Base-by-base conservation (phyloP, 345 rosid genomes). In the Physaria fendleri region DNA sequence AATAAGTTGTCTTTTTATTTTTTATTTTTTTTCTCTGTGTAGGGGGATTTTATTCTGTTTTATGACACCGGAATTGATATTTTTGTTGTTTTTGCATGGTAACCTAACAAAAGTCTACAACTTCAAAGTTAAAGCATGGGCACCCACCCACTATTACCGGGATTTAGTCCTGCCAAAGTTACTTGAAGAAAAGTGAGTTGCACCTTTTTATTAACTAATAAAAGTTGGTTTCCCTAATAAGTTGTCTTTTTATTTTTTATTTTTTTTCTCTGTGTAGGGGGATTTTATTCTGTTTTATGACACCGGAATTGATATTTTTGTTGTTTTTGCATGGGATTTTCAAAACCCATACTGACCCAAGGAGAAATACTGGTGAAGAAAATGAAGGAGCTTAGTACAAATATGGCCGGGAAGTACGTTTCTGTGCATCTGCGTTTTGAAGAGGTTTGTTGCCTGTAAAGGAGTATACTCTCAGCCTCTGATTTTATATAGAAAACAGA, bases 351-450 rank as follows among this genome's bases (percentile, higher is more conserved):
- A 78, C 78, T 83, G 52, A 71, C 76, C 69, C 56, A 85, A 62
- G 99, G 97, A 40, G 85, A 87, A 76, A 67, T 72, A 52, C 69
- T 93, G 74, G 95, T 89, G n/a, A 71, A 85, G 14, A 89, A 87
- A 73, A 93, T 93, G 99, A 93, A 87, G 72, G 84, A 87, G 66
- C 89, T 56, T 42, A 89, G 99, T 74, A 81, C 64, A 14, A 77
- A 75, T 53, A 74, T 82, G 53, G 91, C 84, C 23, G 88, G 92
- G 52, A 93, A 89, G 60, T 93, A 89, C 49, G 78, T 93, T 52
- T 93, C 99, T 42, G 88, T 93, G 47, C 97, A 89, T 81, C 95
- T 89, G 58, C 95, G 97, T 55, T 93, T 93, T 74, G 97, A 93
- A 80, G 97, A 93, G 95, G 99, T 93, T 64, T 65, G 95, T 64